Evolutionary conservation across 2,329 filamentous ascomycete genomes (phyloP).

Genomic region (Fusarium humuli): DNA sequence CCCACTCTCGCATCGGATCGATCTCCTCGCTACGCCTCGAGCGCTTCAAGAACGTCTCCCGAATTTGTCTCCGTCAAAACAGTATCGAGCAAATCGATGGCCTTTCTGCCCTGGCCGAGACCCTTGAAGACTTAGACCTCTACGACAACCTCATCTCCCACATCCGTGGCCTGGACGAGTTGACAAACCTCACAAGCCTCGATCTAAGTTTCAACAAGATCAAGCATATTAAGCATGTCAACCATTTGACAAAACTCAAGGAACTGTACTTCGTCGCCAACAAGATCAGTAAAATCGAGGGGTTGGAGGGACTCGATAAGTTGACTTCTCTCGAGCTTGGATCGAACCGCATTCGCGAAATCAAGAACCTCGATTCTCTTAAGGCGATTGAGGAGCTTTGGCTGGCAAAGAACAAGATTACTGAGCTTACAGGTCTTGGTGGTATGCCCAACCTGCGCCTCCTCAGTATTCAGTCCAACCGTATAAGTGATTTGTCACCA

Average conservation of each 20-base stretch:
- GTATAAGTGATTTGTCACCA: conserved; percentile 81
- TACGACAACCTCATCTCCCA: conserved; percentile 97
- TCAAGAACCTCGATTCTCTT: conserved; percentile 84
- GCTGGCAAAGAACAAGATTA: conserved; percentile 97
- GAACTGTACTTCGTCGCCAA: conserved; percentile 96
- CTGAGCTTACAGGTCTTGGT: conserved; percentile 80
- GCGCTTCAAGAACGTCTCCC: conserved; percentile 80
- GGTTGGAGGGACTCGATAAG: conserved; percentile 78
- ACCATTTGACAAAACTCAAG: conserved; percentile 79
- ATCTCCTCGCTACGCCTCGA: conserved; percentile 83
- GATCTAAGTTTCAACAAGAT: conserved; percentile 99
- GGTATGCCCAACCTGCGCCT: conserved; percentile 83
- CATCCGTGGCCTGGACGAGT: conserved; percentile 82
- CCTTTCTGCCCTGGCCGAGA: conserved; percentile 72
- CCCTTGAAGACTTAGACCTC: conserved; percentile 86
- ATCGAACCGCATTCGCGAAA: conserved; percentile 90
- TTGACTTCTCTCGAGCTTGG: conserved; percentile 89
- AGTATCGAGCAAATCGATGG: conserved; percentile 84
- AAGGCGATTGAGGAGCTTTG: conserved; percentile 87
- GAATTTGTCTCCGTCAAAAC: conserved; percentile 93
- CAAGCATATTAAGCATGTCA: conserved; percentile 94
- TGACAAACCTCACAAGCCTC: conserved; percentile 80
- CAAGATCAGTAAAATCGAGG: conserved; percentile 89
- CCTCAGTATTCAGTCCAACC: conserved; percentile 94
- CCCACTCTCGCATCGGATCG: conserved; percentile 86